Percentiles rank a stretch among this genome's conserved stretches.
Evolutionary conservation across 495 filamentous ascomycete species (phyloP).

Genomic region (Melanomma pulvis-pyrius): DNA sequence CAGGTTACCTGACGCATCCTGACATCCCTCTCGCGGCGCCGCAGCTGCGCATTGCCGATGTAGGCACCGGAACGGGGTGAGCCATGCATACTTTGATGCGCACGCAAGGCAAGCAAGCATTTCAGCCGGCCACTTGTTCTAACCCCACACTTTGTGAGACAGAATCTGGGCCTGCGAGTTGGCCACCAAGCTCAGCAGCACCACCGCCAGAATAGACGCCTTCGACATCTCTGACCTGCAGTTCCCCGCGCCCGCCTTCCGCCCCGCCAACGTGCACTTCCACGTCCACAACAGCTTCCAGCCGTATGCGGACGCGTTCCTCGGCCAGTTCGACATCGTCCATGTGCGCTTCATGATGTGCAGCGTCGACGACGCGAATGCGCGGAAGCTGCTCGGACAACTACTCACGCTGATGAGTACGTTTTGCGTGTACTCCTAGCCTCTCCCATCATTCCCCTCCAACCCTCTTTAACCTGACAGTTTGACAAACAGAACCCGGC

Average conservation of each 20-base stretch:
- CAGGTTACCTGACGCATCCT: neutral
- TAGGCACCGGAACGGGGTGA: neutral
- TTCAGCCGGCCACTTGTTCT: too few species aligned
- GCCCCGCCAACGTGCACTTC: neutral
- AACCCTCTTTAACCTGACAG: neutral
- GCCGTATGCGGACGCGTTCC: neutral
- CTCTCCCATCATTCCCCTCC: neutral
- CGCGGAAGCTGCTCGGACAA: neutral
- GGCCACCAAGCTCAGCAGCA: neutral
- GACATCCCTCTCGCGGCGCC: neutral
- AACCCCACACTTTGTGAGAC: too few species aligned
- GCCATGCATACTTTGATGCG: slow-evolving; percentile 38
- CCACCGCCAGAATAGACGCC: neutral
- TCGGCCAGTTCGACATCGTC: slow-evolving; percentile 5
- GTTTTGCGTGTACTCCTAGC: too few species aligned
- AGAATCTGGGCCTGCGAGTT: slow-evolving; percentile 6
- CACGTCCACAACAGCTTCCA: slow-evolving; percentile 2
- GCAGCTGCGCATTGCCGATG: neutral
- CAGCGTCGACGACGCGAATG: neutral
- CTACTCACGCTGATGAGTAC: neutral
- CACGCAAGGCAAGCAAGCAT: neutral
- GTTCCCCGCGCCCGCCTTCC: neutral
- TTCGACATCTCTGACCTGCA: slow-evolving; percentile 6
- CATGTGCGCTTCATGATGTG: neutral
- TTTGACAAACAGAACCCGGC: slow-evolving; percentile 10